These are phyloP conservation scores for Scheffersomyces ergatensis DNA, from an alignment of 805 yeast genomes.

Conservation along the genomic window DNA sequence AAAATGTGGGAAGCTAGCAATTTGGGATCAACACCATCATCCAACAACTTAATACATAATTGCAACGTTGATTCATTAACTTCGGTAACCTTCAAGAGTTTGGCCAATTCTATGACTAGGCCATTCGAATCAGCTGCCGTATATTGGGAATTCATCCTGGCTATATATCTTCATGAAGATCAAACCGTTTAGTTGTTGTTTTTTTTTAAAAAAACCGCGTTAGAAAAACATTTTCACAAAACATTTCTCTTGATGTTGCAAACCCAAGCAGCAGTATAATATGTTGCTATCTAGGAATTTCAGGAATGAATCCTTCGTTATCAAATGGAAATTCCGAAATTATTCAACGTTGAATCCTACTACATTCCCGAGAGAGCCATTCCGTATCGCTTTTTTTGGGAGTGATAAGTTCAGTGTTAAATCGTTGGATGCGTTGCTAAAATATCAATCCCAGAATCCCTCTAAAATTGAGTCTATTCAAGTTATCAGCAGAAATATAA, in stretches of 20 bases:
- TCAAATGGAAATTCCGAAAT: neutral
- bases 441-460: conserved; percentile 13
- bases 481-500: conserved; percentile 62
- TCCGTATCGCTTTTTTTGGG: conserved; percentile 67
- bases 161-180: neutral
- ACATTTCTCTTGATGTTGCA: neutral
- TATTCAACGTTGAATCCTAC: conserved; percentile 1
- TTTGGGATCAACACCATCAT: conserved; percentile 39
- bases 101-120: conserved; percentile 21
- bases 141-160: too few relatives aligned
- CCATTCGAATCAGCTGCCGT: conserved; percentile 8
- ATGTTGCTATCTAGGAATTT: neutral
- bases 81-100: conserved; percentile 17
- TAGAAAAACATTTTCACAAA: neutral
- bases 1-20: conserved; percentile 23
- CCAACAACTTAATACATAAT: conserved; percentile 30
- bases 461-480: conserved; percentile 42
- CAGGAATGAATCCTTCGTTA: too few relatives aligned
- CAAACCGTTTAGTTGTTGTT: neutral
- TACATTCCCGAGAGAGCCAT: conserved; percentile 5
- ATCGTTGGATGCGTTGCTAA: conserved; percentile 42
- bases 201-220: neutral
- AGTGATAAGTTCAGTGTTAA: conserved; percentile 67
- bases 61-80: conserved; percentile 28
- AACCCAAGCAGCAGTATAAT: too few relatives aligned